Evolutionary conservation across 75 land plant genomes (phyloP).

Genomic region (Selaginella tamariscina): DNA sequence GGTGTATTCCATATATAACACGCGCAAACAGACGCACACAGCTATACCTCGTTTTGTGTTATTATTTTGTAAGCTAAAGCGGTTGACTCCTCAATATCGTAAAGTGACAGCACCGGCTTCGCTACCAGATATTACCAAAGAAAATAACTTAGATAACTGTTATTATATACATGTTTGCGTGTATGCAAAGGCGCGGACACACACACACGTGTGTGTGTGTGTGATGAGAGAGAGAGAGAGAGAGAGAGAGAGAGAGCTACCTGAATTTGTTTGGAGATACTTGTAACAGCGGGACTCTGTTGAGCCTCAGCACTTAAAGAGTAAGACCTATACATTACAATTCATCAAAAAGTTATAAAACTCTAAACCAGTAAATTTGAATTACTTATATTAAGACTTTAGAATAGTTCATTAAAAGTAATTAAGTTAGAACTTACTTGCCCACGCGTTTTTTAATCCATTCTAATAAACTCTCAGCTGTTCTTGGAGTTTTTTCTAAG

Average conservation of each 20-base stretch:
- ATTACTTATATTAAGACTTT: no score
- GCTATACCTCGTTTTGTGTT: slow-evolving; percentile 47
- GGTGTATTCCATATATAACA: no score
- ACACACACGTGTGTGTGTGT: no score
- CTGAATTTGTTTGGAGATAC: slow-evolving; percentile 5
- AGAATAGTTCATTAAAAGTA: no score
- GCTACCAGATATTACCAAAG: slow-evolving; percentile 18
- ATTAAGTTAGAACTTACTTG: slow-evolving; percentile 38
- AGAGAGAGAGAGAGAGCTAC: slow-evolving; percentile 10
- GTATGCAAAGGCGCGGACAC: no score
- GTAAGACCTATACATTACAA: slow-evolving; percentile 33
- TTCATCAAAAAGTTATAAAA: background rate
- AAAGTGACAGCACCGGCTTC: slow-evolving; percentile 65
- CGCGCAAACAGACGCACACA: no score
- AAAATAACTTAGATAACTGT: background rate
- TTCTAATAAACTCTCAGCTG: slow-evolving; percentile 60
- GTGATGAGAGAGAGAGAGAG: no score
- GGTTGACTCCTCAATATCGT: slow-evolving; percentile 95
- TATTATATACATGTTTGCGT: background rate
- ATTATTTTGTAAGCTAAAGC: slow-evolving; percentile 65
- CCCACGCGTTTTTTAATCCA: slow-evolving; percentile 73
- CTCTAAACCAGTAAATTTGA: no score
- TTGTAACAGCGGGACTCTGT: background rate
- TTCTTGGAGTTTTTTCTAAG: slow-evolving; percentile 44
- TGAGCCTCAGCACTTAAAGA: slow-evolving; percentile 39